Conservation (phyloP, 2,329 filamentous ascomycete species). For the Trichoderma asperellum region DNA sequence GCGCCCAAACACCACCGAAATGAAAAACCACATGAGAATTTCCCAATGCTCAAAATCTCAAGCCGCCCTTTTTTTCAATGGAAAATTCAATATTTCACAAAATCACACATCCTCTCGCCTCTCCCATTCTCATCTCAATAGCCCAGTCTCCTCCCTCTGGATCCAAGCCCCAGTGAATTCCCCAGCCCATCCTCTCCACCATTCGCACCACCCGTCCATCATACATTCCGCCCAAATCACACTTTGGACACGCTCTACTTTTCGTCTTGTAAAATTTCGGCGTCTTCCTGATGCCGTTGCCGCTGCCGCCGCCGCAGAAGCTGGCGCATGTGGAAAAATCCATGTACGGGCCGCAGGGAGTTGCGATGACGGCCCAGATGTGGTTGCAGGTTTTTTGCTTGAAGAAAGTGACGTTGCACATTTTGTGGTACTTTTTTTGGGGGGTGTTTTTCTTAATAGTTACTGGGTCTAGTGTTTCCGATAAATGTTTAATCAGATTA, state of each 20-base stretch:
- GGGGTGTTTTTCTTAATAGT: too few relatives aligned
- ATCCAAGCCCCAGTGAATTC: constrained; percentile 54
- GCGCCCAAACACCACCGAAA: neutral
- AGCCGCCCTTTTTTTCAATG: neutral
- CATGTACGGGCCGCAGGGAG: constrained; percentile 53
- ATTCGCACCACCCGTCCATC: constrained; percentile 54
- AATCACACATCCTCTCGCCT: constrained; percentile 37
- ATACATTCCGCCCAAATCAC: constrained; percentile 47
- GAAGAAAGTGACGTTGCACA: constrained; percentile 56
- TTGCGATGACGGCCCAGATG: constrained; percentile 54
- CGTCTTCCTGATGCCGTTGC: constrained; percentile 40
- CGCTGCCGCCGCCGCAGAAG: constrained; percentile 49
- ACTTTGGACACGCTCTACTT: constrained; percentile 48
- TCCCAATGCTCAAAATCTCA: neutral
- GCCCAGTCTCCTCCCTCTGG: constrained; percentile 46
- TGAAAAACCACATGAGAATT: neutral
- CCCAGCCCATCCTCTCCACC: constrained; percentile 49
- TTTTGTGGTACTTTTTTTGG: constrained; percentile 35
- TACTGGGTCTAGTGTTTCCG: neutral
- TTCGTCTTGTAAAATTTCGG: constrained; percentile 44
- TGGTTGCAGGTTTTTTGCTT: constrained; percentile 55
- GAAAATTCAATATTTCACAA: constrained; percentile 33
- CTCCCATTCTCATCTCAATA: constrained; percentile 40
- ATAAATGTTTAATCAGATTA: neutral
- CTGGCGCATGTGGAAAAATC: constrained; percentile 55